A percentile compares a stretch with the other conserved stretches of the same genome.
phyloP scores from a whole-genome alignment of 139 green algal genomes.

The Edaphochlamys debaryana region DNA sequence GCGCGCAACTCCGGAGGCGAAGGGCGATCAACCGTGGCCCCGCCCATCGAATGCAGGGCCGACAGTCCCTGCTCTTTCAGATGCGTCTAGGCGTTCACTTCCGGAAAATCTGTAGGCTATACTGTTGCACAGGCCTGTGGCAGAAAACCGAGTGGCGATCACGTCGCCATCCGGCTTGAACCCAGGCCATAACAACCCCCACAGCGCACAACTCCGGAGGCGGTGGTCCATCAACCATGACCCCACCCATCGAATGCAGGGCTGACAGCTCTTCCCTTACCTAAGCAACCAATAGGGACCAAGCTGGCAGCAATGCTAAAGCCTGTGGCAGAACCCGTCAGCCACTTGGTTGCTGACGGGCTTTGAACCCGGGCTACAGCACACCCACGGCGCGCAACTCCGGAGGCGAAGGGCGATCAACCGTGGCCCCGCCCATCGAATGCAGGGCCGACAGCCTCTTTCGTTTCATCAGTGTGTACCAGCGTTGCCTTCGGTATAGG shows the following conservation, averaged over 20 bases:
- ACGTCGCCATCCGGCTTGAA: constrained; percentile 3
- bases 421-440: constrained; percentile 10
- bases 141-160: background rate
- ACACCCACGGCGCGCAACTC: constrained; percentile 8
- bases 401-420: background rate
- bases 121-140: constrained; percentile 9
- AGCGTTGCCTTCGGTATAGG: too few relatives aligned
- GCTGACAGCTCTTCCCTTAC: background rate
- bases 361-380: constrained; percentile 33
- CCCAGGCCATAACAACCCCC: background rate
- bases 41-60: constrained; percentile 29
- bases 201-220: constrained; percentile 32
- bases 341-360: background rate
- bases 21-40: background rate
- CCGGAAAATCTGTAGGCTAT: background rate
- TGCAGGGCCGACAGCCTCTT: constrained; percentile 1
- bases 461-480: too few relatives aligned
- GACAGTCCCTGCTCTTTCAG: background rate
- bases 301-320: background rate
- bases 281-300: too few relatives aligned
- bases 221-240: background rate
- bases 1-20: constrained; percentile 27
- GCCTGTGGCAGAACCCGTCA: constrained; percentile 32
- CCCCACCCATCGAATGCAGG: constrained; percentile 24
- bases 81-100: too few relatives aligned